These are phyloP conservation scores for Limtongia smithiae DNA, from an alignment of 805 yeast species.

Conservation along the genomic window DNA sequence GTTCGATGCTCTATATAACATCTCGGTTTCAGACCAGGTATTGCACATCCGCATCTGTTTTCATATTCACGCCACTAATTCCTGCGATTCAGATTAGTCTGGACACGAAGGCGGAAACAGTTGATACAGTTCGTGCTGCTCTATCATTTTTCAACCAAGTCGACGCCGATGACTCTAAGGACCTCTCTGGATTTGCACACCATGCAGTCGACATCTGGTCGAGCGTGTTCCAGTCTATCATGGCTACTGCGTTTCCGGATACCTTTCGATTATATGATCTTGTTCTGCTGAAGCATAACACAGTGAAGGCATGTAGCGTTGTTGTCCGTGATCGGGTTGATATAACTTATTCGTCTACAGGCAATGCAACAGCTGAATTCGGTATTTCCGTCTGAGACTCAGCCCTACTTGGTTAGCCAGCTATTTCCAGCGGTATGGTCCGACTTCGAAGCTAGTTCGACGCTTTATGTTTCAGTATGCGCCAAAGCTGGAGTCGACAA, in stretches of 20 bases:
- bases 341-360: not conserved
- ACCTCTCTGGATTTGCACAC: constrained; percentile 10
- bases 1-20: constrained; percentile 14
- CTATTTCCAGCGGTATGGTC: constrained; percentile 25
- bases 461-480: constrained; percentile 6
- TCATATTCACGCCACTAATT: not conserved
- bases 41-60: not conserved
- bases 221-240: constrained; percentile 2
- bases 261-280: constrained; percentile 1
- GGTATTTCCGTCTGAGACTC: constrained; percentile 18
- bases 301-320: constrained; percentile 11
- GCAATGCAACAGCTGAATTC: constrained; percentile 24
- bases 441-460: constrained; percentile 5
- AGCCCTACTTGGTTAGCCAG: not conserved
- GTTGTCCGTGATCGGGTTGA: not conserved
- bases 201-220: constrained; percentile 22
- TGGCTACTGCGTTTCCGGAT: constrained; percentile 1
- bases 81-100: constrained; percentile 5
- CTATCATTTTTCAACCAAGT: constrained; percentile 24
- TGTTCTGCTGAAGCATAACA: constrained; percentile 11
- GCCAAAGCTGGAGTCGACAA: constrained; percentile 11
- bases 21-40: constrained; percentile 8
- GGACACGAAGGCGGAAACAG: constrained; percentile 16
- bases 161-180: constrained; percentile 2
- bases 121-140: constrained; percentile 26